Evolutionary conservation across 1,139 yeast genomes (phyloP), one percentile per base, ranked within the genome.

Genomic region (Arxiozyma heterogenica): DNA sequence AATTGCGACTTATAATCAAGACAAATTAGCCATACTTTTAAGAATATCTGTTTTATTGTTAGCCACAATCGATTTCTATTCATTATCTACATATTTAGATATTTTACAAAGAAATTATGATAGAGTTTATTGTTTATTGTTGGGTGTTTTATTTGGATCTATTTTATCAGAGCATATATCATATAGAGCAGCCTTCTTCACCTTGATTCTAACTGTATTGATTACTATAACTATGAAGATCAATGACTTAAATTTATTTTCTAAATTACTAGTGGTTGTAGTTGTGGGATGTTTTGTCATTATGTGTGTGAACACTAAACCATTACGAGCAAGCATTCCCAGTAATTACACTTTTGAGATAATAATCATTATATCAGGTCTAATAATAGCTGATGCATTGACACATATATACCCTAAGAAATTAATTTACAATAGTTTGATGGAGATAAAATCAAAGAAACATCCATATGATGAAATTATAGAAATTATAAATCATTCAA

Each of bases 391-490:
- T 15, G 42, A 46, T 46, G n/a, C 22, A 12, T 15, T 46, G 7
- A 15, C 21, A 8, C 42, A 46, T 22, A 18, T n/a, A 7, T 46
- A 46, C 22, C 20, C 41, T 5, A 46, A 46, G 18, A 21, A 21
- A 4, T 46, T 46, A n/a, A 46, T 46, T 2, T 41, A 34, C 21
- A 21, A 18, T 12, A 18, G 27, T 15, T 43, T 51, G 21, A 41
- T 45, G 27, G 27, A 27, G 47, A n/a, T 42, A 15, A 46, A 46
- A 7, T 30, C 49, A 3, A 30, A 45, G 34, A 43, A 51, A 20
- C 50, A 51, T 38, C 34, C 50, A 42, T 41, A 25, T 6, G n/a
- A 21, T 6, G 42, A 51, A 46, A 45, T 51, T n/a, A 12, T 46
- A 25, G 25, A 51, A 22, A 51, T 41, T 22, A 11, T 45, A 7